Evolutionary conservation across 2,329 filamentous ascomycete species (phyloP).

Genomic region (Leptosphaerulina australis): DNA sequence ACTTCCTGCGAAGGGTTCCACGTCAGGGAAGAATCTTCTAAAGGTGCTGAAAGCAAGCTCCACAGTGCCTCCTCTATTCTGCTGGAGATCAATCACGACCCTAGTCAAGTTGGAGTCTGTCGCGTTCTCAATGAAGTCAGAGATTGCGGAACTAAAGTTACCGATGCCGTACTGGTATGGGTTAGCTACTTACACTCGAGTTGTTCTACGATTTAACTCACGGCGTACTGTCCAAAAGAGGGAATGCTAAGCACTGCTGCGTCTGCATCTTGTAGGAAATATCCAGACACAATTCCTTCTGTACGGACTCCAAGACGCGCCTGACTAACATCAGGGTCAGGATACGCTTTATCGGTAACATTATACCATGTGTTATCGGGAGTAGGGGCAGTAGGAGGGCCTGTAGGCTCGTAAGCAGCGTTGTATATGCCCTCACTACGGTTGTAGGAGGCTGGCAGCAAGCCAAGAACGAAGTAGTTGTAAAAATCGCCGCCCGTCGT

Average conservation of each 20-base stretch:
- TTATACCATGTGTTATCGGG: conserved; percentile 22
- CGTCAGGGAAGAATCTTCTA: conserved; percentile 55
- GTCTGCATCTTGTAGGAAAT: conserved; percentile 48
- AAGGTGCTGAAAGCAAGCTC: conserved; percentile 49
- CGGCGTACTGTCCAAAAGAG: conserved; percentile 39
- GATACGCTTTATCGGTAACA: conserved; percentile 29
- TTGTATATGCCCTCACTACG: conserved; percentile 3
- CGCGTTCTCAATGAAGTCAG: no score
- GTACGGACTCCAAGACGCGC: conserved; percentile 22
- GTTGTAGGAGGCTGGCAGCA: conserved; percentile 25
- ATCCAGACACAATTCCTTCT: conserved; percentile 47
- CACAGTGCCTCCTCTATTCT: conserved; percentile 61
- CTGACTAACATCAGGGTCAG: conserved; percentile 31
- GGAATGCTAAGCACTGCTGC: conserved; percentile 53
- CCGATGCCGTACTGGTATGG: no score
- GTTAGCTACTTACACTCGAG: no score
- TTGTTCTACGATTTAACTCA: no score
- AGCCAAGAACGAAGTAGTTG: conserved; percentile 52
- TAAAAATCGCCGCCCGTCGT: conserved; percentile 53
- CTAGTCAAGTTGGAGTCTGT: no score
- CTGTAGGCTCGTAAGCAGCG: conserved; percentile 8
- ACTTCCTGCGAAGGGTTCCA: conserved; percentile 49
- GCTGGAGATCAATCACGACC: conserved; percentile 66
- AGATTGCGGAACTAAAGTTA: no score
- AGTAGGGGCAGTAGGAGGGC: background rate